These are phyloP conservation scores for Musa balbisiana DNA, from an alignment of 202 grass and related monocot species.

Conservation along the genomic window DNA sequence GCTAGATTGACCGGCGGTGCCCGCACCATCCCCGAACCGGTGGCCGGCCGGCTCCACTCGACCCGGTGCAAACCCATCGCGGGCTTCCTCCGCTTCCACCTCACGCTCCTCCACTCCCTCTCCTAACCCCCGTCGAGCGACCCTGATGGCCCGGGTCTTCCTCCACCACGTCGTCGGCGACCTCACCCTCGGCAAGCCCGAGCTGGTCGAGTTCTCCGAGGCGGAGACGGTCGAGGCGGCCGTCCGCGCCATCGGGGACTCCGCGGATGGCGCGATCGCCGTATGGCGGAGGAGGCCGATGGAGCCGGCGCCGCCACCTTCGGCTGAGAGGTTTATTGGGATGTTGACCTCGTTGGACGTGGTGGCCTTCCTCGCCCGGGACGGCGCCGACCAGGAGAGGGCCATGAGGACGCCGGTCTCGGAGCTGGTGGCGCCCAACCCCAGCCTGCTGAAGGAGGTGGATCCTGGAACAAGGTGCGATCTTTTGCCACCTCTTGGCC, in stretches of 20 bases:
- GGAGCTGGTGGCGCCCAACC: slow-evolving; percentile 54
- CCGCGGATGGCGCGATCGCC: slow-evolving; percentile 61
- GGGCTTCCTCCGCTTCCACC: slow-evolving; percentile 61
- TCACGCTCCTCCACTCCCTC: slow-evolving; percentile 77
- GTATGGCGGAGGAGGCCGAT: slow-evolving; percentile 46
- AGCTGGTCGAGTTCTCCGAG: slow-evolving; percentile 57
- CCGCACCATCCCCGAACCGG: slow-evolving; percentile 3
- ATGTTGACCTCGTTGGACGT: slow-evolving; percentile 86
- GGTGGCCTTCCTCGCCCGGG: slow-evolving; percentile 51
- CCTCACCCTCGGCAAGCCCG: slow-evolving; percentile 74
- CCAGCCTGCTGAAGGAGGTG: slow-evolving; percentile 58
- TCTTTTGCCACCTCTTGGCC: neutral
- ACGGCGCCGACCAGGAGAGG: slow-evolving; percentile 30
- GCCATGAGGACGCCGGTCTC: slow-evolving; percentile 33
- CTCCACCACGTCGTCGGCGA: slow-evolving; percentile 89
- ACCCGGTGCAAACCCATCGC: slow-evolving; percentile 27
- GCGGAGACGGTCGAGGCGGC: slow-evolving; percentile 61
- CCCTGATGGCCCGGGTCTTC: slow-evolving; percentile 60
- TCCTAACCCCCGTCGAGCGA: slow-evolving; percentile 36
- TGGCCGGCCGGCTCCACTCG: neutral
- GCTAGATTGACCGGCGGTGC: slow-evolving; percentile 7
- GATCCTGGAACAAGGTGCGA: slow-evolving; percentile 87
- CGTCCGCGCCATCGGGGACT: slow-evolving; percentile 52
- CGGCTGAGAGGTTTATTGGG: slow-evolving; percentile 56
- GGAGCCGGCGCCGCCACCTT: slow-evolving; percentile 27